Base-by-base conservation (phyloP, 129 eudicot genomes). In the Logfia minima region DNA sequence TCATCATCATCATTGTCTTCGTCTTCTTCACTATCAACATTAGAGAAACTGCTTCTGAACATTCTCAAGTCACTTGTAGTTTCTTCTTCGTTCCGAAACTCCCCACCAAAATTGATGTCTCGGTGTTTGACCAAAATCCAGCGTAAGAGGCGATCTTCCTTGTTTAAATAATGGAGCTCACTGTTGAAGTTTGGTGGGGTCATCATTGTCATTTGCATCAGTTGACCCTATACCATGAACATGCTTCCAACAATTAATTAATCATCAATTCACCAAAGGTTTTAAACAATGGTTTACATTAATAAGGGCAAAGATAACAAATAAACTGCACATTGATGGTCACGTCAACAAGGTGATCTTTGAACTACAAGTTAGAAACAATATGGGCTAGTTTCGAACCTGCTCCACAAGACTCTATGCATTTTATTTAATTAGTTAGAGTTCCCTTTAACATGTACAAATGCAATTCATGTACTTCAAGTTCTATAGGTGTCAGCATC, bases 191-290 rank as follows among this genome's bases (percentile, higher is more conserved):
- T 89, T 74, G 98, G 98, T n/a, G 97, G 95, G 56, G 97, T 77
- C 98, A 94, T 94, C 96, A 91, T 87, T 63, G 97, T 94, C 98
- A 91, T 87, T 83, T 94, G 98, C 88, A 87, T 77, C 79, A 94
- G 81, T 83, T 89, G 55, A 48, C 96, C 98, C 98, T 94, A 63
- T 39, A 67, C 28, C 68, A 84, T 32, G 16, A 70, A 26, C 68
- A 76, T 1, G 0, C 34, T 39, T 56, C 71, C 29, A 51, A 1
- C 21, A 24, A 75, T 7, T 1, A 19, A 3, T 48, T 14, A 14
- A 48, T 48, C 55, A 14, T 14, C 55, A 48, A 48, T 48, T 48
- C 55, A 48, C 18, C 48, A 10, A 41, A 41, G 48, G 14, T 41
- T 41, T 41, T 41, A 9, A 41, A 9, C 48, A 10, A 41, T 9